phyloP scores from a whole-genome alignment of 805 yeast genomes.

The Sugiyamaella valdiviana region DNA sequence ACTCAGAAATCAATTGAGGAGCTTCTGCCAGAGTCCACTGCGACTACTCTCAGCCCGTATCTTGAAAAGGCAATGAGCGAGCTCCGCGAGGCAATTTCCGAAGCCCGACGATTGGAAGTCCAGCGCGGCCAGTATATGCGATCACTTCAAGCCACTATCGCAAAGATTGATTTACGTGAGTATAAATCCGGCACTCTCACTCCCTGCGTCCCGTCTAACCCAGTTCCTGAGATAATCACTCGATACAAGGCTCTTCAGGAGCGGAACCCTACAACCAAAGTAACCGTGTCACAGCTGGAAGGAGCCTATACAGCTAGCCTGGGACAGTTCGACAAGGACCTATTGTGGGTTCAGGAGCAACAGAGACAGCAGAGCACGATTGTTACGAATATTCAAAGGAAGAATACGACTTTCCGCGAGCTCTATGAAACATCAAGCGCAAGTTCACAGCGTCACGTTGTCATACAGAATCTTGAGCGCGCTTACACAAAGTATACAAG shows the following conservation, averaged over 20 bases:
- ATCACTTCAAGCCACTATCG: constrained; percentile 10
- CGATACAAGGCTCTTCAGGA: constrained; percentile 11
- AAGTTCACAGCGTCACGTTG: constrained; percentile 39
- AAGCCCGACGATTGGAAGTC: constrained; percentile 20
- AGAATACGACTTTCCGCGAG: constrained; percentile 20
- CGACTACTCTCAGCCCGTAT: constrained; percentile 32
- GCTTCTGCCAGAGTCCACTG: constrained; percentile 30
- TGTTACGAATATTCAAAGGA: constrained; percentile 34
- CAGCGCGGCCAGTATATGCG: constrained; percentile 22
- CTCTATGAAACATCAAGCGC: constrained; percentile 26
- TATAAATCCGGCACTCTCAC: not conserved
- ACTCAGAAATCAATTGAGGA: constrained; percentile 21
- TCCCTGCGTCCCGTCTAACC: not conserved
- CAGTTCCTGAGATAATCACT: constrained; percentile 1
- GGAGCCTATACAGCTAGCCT: constrained; percentile 26
- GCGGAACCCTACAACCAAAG: constrained; percentile 14
- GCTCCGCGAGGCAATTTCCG: constrained; percentile 20
- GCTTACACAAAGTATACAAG: constrained; percentile 49
- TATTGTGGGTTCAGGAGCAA: constrained; percentile 42
- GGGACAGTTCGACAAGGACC: constrained; percentile 44
- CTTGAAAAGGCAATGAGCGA: constrained; percentile 33
- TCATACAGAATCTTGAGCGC: constrained; percentile 47
- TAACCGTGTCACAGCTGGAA: constrained; percentile 22
- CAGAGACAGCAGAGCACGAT: constrained; percentile 35
- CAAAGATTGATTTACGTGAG: constrained; percentile 9